Evolutionary conservation across 2,329 filamentous ascomycete species (phyloP).

Genomic region (Fusarium anguioides): DNA sequence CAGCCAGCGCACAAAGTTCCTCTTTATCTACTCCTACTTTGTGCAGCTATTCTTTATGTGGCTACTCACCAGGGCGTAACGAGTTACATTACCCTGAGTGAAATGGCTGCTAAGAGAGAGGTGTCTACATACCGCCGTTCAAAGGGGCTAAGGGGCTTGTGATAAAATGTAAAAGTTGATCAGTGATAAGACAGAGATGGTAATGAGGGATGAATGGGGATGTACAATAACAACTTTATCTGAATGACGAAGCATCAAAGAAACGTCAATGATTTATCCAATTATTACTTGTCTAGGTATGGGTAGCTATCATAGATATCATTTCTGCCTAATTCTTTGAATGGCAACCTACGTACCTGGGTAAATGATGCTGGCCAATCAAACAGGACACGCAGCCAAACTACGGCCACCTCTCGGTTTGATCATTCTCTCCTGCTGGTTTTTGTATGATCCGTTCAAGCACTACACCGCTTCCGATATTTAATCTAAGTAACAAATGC

Average conservation of each 20-base stretch:
- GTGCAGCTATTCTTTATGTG: slow-evolving; percentile 97
- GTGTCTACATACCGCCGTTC: not conserved
- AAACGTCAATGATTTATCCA: slow-evolving; percentile 13
- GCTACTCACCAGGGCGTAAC: slow-evolving; percentile 64
- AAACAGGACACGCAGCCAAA: not conserved
- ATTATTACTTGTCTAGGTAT: not conserved
- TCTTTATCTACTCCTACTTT: slow-evolving; percentile 94
- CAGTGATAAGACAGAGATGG: slow-evolving; percentile 3
- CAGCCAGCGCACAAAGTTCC: slow-evolving; percentile 88
- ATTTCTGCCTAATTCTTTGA: not conserved
- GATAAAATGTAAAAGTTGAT: slow-evolving; percentile 1
- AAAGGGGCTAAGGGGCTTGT: not conserved
- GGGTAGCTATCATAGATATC: not conserved
- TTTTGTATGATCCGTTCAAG: not conserved
- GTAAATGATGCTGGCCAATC: not conserved
- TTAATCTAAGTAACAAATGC: not conserved
- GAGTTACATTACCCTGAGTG: not conserved
- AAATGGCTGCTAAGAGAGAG: not conserved
- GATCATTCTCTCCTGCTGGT: not conserved
- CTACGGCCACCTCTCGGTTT: not conserved
- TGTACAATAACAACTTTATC: slow-evolving; percentile 29
- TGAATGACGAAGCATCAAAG: slow-evolving; percentile 24
- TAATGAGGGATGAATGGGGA: slow-evolving; percentile 31
- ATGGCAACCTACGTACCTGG: not conserved
- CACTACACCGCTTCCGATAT: not conserved